Evolutionary conservation across 192 early-diverging fungal genomes (phyloP), one percentile per base, ranked within the genome.

Genomic region (Linderina pennispora): DNA sequence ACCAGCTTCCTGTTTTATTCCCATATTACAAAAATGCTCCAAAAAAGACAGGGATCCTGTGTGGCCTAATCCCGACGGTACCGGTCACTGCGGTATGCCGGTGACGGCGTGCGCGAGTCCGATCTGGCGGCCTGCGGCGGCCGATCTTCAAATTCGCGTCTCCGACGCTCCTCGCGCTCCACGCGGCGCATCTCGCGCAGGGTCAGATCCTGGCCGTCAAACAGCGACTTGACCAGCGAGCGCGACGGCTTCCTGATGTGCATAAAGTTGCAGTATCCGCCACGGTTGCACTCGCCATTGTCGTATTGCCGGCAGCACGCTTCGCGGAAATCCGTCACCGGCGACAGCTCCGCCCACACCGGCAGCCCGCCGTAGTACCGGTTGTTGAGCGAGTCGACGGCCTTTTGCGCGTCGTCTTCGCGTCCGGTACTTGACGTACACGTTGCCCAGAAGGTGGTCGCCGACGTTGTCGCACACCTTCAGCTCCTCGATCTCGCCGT

Each of bases 181-280:
- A 71, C 55, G n/a, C 60, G 56, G n/a, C 68, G 62, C 61, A 72
- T 72, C 57, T 65, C 61, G 21, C 54, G 55, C 10, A 74, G 6
- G 1, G 70, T 74, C 36, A 74, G 55, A 2, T 67, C 67, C 54
- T 99, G 97, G 35, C 85, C 85, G 15, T 85, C 89, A 49, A 77
- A 85, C 21, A 99, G 66, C n/a, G 90, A 88, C 53, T 84, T 76
- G 48, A 80, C 79, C 41, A 99, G 60, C 34, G 71, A 55, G 37
- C 85, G 74, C n/a, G 84, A 78, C 5, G 92, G 88, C 39, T 83
- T 78, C 48, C 92, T 90, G 32, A 99, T 75, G 74, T 99, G 97
- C 97, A 99, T 97, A 77, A 99, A 99, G 72, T 97, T 99, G 76
- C 97, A 99, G 51, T 93, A 85, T 7, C 94, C 94, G 20, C 93